Evolutionary conservation across 176 grass and related monocot species (phyloP), one percentile per base, ranked within the genome.

Genomic region (Aegilops bicornis): DNA sequence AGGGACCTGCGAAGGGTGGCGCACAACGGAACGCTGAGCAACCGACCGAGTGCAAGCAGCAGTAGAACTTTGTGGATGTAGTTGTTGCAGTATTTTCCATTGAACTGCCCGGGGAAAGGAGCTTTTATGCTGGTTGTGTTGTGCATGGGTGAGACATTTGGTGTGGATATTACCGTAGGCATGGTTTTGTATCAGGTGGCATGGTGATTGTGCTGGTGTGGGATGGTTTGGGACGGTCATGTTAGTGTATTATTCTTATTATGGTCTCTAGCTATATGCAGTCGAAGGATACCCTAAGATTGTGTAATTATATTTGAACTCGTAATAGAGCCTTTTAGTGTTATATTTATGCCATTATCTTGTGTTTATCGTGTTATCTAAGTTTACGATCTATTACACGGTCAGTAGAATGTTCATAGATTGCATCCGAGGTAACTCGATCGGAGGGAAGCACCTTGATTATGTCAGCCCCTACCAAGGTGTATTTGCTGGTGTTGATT

Each of bases 21-120:
- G 76, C 40, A 8, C 87, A 90, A 82, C 91, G 90, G n/a, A 83
- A 76, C 56, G 66, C 83, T 14, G 95, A 97, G 5, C 92, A 91
- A 70, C 95, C 95, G 45, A 82, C 95, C 4, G 95, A 97, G 45
- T 97, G 95, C 95, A 94, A 97, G 88, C 95, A 97, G 84, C 95
- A 94, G 92, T 97, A 94, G 42, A 86, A 77, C 9, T 82, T 14
- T 20, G 29, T 76, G 2, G 76, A 85, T 81, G 40, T 82, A 22
- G 54, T 58, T 50, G 54, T 56, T 47, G 52, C 54, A 64, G 17
- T 77, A 33, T 87, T 81, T 88, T 88, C 31, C 76, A 62, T 52
- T 85, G 69, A 88, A 76, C 62, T 84, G 69, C 50, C 37, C 37
- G 22, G 52, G 25, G 10, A 4, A 7, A 16, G 14, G 42, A 40